Evolutionary conservation across 2,329 filamentous ascomycete genomes (phyloP).

Genomic region (Penicillium sp.): DNA sequence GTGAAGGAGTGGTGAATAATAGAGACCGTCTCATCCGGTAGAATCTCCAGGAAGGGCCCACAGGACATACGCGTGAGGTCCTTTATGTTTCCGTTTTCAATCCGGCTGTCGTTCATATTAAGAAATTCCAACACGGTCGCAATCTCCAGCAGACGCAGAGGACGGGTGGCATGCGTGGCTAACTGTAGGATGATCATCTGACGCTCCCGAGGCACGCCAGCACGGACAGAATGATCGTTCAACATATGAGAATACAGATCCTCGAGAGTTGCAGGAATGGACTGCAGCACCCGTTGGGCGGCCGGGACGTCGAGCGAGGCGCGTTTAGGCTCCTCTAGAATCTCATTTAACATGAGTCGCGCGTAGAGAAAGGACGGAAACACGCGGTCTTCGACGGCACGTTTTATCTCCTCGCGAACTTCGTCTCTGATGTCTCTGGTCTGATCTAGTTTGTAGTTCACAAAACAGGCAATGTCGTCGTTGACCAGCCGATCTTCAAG

Average conservation of each 20-base stretch:
- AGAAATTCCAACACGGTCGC: slow-evolving; percentile 22
- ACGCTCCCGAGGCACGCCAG: background rate
- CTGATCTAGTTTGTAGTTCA: slow-evolving; percentile 11
- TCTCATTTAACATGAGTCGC: slow-evolving; percentile 15
- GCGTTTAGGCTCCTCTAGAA: background rate
- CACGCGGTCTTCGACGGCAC: slow-evolving; percentile 14
- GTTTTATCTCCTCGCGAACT: slow-evolving; percentile 9
- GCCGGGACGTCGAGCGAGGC: background rate
- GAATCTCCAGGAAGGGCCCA: slow-evolving; percentile 42
- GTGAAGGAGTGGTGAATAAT: slow-evolving; percentile 50
- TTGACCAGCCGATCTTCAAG: slow-evolving; percentile 10
- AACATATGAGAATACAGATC: background rate
- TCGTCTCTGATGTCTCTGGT: slow-evolving; percentile 1
- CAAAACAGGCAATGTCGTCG: slow-evolving; percentile 16
- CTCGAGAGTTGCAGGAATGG: background rate
- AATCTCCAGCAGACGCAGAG: slow-evolving; percentile 2
- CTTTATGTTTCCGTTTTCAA: background rate
- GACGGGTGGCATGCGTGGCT: slow-evolving; percentile 6
- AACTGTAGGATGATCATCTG: slow-evolving; percentile 21
- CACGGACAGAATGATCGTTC: background rate
- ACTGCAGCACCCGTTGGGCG: background rate
- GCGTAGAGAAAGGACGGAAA: slow-evolving; percentile 18
- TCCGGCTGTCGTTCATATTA: background rate
- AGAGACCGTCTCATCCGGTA: slow-evolving; percentile 43
- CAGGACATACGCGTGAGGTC: slow-evolving; percentile 32